Evolutionary conservation across 345 rosid genomes (phyloP), one percentile per base, ranked within the genome.

Genomic region (Geranium brycei): DNA sequence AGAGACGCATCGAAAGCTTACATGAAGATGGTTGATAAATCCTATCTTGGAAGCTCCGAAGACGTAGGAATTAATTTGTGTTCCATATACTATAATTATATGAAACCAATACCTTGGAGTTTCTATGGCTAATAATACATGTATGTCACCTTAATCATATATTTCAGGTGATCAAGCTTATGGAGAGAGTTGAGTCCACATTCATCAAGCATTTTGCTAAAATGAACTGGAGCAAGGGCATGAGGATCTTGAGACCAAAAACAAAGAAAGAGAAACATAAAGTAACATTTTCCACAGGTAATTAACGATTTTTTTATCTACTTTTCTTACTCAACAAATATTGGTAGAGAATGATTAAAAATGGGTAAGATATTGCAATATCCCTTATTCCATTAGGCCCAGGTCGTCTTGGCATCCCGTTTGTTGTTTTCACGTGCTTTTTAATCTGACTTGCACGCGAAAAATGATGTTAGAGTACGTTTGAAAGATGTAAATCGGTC

Each of bases 131-230:
- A 23, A 23, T 23, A 60, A n/a, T 31, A 38, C 3, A 1, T n/a
- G 12, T 61, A 31, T 61, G 8, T 69, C 84, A 89, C 41, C 41
- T 35, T 35, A 7, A 35, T 23, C 4, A 35, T 35, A 35, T 35
- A 3, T 7, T 35, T 82, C 75, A 11, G 74, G 81, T 64, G 91
- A 86, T 7, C 92, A 87, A 66, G 74, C 75, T 47, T 11, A 47
- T 1, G 77, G 87, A 82, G 62, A 82, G 84, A 68, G 95, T 81
- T 66, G 91, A 89, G 75, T 78, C 63, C 51, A 78, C 85, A 4
- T 91, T 79, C 64, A 64, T 83, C 12, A 87, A 86, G 76, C 97
- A 91, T 72, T 91, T 91, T 55, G 74, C 91, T 0, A 84, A 86
- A 62, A 91, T 89, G 64, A 91, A 87, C 66, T 88, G 73, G 61